These are phyloP conservation scores for Pichia phayaonensis DNA, from an alignment of 805 yeast genomes.

Conservation along the genomic window DNA sequence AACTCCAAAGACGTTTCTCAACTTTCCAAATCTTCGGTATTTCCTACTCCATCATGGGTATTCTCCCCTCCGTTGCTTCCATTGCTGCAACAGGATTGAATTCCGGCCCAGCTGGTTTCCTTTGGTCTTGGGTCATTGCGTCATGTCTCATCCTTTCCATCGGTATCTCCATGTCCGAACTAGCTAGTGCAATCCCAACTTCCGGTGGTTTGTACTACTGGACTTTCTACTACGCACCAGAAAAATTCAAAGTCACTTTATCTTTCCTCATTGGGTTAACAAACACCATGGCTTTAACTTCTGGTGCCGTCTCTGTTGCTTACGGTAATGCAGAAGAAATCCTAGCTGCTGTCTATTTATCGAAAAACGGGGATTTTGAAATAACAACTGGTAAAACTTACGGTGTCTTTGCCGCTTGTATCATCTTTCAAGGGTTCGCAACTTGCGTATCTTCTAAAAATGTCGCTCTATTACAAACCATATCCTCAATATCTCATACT, in stretches of 20 bases:
- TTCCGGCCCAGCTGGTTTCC: conserved; percentile 50
- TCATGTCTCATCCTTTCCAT: conserved; percentile 46
- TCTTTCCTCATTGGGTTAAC: conserved; percentile 38
- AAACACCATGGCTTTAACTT: conserved; percentile 33
- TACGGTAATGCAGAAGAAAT: conserved; percentile 39
- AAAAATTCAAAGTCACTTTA: conserved; percentile 29
- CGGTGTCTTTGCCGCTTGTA: conserved; percentile 39
- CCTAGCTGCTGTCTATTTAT: conserved; percentile 35
- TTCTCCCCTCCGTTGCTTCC: conserved; percentile 53
- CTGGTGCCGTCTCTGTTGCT: conserved; percentile 37
- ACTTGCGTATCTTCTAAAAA: conserved; percentile 34
- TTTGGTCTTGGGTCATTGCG: conserved; percentile 43
- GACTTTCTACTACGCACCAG: conserved; percentile 38
- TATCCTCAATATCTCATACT: conserved; percentile 33
- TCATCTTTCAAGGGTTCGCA: conserved; percentile 30
- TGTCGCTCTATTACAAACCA: conserved; percentile 34
- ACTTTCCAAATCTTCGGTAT: conserved; percentile 57
- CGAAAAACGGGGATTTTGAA: conserved; percentile 33
- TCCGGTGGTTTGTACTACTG: conserved; percentile 56
- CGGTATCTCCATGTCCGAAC: conserved; percentile 52
- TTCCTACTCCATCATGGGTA: conserved; percentile 61
- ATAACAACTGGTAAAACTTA: conserved; percentile 33
- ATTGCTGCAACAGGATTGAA: conserved; percentile 44
- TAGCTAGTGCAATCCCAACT: conserved; percentile 55
- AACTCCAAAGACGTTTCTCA: conserved; percentile 47